Base-by-base conservation (phyloP, 805 yeast genomes). In the Scheffersomyces stipitis region DNA sequence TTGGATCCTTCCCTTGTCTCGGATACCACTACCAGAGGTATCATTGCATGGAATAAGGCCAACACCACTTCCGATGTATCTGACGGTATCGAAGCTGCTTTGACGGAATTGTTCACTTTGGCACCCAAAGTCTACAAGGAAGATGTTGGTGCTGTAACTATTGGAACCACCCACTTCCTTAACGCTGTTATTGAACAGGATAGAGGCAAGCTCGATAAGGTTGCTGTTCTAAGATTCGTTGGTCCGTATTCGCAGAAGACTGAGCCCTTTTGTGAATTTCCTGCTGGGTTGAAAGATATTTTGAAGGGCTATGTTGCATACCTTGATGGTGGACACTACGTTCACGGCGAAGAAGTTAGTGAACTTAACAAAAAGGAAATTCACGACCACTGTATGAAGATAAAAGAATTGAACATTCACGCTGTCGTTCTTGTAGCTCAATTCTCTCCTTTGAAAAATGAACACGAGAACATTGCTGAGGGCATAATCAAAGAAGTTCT, bases 111-210 rank as follows among this genome's bases (percentile, higher is more conserved):
- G 27, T 64, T 70, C 32, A 52, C 48, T 3, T 46, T 46, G 8
- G 36, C 42, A 3, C 36, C 43, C 2, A 40, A 30, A 13, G 45
- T 53, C 18, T 42, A 42, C n/a, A 46, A 53, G n/a, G 53, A 59
- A 6, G 62, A 66, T 9, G 60, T 73, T 4, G 49, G 54, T 4
- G 54, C 74, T 1, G 72, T 72, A n/a, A 71, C 76, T 2, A 71
- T 73, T 42, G 78, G 78, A 12, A 73, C 78, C 3, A 73, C 78
- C 1, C 78, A 73, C 42, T 73, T 73, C 52, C 71, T 73, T 48
- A 73, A 73, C 51, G 75, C 77, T 12, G 73, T 73, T 16, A 60
- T 73, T 15, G 78, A 73, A 45, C 65, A 64, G 38, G 76, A 72
- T 45, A 42, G 50, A 17, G 63, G 68, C 4, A 49, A 73, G 31